These are phyloP conservation scores for Metarhizium rileyi DNA, from an alignment of 2,329 filamentous ascomycete species.

Conservation along the genomic window DNA sequence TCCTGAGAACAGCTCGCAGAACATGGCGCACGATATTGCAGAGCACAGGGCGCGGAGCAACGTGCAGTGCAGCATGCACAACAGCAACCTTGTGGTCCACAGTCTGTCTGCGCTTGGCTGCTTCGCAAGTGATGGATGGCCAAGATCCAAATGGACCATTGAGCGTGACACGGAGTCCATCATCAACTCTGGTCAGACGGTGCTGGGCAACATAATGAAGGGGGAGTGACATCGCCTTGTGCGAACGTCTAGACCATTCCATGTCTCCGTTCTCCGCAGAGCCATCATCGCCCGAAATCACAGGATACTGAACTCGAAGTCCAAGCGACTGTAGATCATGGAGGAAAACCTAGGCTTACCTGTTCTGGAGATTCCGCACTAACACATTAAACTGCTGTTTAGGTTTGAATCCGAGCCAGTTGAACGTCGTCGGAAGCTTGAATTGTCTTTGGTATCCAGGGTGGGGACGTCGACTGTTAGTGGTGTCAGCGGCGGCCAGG, in stretches of 20 bases:
- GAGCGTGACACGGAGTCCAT: no score
- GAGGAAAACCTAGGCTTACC: neutral
- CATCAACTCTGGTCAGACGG: neutral
- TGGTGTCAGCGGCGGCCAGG: slow-evolving; percentile 6
- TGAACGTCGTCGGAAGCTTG: slow-evolving; percentile 1
- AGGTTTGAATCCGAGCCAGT: neutral
- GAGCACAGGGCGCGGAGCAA: neutral
- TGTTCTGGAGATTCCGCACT: neutral
- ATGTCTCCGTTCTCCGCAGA: neutral
- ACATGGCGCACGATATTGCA: neutral
- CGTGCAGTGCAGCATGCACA: slow-evolving; percentile 4
- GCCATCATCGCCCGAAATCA: neutral
- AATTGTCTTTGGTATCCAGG: neutral
- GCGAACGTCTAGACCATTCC: neutral
- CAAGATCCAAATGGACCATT: no score
- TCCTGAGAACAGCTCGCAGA: neutral
- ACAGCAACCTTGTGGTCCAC: neutral
- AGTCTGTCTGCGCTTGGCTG: neutral
- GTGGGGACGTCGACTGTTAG: slow-evolving; percentile 3
- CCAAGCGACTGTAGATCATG: neutral
- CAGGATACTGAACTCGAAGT: neutral
- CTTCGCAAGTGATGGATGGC: neutral
- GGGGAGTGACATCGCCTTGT: neutral
- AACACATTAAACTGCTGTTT: neutral
- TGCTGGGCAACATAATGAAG: neutral